Evolutionary conservation across 495 filamentous ascomycete species (phyloP).

Genomic region (Podospora pseudopauciseta): DNA sequence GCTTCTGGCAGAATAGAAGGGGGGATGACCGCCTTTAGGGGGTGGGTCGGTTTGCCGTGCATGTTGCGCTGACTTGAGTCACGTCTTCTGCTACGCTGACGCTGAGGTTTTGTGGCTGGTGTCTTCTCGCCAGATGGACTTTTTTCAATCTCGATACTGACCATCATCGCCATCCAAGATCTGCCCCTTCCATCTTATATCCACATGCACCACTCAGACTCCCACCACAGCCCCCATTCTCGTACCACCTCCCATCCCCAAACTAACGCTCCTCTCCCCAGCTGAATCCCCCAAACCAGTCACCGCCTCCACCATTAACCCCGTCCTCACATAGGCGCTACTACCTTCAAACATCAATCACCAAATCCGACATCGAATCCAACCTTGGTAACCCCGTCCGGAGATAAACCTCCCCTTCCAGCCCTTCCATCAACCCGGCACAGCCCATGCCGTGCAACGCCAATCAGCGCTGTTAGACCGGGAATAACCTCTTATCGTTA

Average conservation of each 20-base stretch:
- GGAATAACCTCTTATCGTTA: too few species aligned
- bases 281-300: background rate
- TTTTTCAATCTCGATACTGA: too few species aligned
- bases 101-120: too few species aligned
- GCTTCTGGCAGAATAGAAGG: conserved; percentile 11
- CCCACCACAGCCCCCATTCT: background rate
- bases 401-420: background rate
- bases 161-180: too few species aligned
- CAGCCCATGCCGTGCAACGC: conserved; percentile 2
- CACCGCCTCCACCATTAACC: background rate
- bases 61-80: background rate
- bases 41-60: conserved; percentile 8
- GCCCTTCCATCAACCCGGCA: background rate
- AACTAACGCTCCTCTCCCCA: background rate
- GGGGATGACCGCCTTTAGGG: conserved; percentile 15
- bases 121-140: too few species aligned
- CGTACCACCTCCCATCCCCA: background rate
- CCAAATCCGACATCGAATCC: background rate
- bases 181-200: background rate
- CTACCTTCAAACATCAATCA: background rate
- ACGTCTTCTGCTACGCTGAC: too few species aligned
- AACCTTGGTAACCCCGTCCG: background rate
- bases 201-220: background rate
- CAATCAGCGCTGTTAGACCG: background rate
- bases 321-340: background rate